Evolutionary conservation across 257 asterid genomes (phyloP), one percentile per base, ranked within the genome.

Genomic region (Mitragyna speciosa): DNA sequence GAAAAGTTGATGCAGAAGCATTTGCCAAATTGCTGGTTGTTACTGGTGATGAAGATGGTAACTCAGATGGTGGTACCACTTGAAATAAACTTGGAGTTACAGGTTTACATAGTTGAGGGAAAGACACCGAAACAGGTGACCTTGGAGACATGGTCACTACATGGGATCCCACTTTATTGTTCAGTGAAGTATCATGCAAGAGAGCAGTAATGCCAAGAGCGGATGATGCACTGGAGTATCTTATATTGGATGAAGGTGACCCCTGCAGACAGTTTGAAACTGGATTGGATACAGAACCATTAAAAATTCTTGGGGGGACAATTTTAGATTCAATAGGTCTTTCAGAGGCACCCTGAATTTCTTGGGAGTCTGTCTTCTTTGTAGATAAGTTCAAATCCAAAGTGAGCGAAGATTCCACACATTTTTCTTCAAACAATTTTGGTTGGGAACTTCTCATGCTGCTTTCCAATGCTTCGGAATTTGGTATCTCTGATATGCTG

Each of bases 141-240:
- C 76, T 85, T 49, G 80, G 48, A 80, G 83, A 81, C 33, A 69
- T 11, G 67, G 82, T 75, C 81, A 78, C 76, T 31, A 86, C 47
- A 36, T 72, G 45, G 24, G 72, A 58, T 61, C 73, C 83, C 61
- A 78, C 54, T 66, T 86, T 82, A 65, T 54, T 81, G 70, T 73
- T 80, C 70, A 79, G 63, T 65, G 73, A 85, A 76, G 87, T 79
- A 56, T 90, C 95, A 79, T 88, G 89, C 75, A 93, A 87, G 72
- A 93, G 86, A 65, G 94, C 92, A 10, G 95, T 88, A 63, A 93
- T 93, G 72, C 97, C 97, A 64, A 90, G 87, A 41, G 59, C 79
- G 5, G 97, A 86, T n/a, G 88, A 82, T 54, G 88, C 86, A 80
- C 81, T 77, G 28, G 81, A 84, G 85, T 78, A 93, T 78, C 91